Conservation (phyloP, 441 rosid genomes). For the Brassica hybrid region DNA sequence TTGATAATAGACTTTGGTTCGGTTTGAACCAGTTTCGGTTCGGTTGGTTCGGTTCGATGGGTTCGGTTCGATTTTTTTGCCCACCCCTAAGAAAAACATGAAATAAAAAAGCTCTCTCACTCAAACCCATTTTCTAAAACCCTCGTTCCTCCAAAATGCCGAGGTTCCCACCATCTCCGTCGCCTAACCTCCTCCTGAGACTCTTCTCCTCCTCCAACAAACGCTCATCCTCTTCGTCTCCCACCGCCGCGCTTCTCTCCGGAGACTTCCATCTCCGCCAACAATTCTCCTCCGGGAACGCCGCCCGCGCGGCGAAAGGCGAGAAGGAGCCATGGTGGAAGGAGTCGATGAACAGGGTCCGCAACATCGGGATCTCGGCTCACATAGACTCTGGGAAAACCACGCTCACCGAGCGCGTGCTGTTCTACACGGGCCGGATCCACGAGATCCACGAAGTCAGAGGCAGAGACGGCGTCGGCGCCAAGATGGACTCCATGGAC, state of each 20-base stretch:
- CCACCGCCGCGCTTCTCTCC: constrained; percentile 56
- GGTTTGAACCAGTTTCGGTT: no score
- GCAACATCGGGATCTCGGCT: constrained; percentile 96
- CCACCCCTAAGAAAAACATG: no score
- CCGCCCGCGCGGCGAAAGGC: constrained; percentile 75
- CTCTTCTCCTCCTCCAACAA: constrained; percentile 43
- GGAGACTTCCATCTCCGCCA: constrained; percentile 66
- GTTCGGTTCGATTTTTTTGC: no score
- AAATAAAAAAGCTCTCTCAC: constrained; percentile 12
- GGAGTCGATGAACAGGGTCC: constrained; percentile 80
- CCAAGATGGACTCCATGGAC: constrained; percentile 99
- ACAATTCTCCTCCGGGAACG: constrained; percentile 68
- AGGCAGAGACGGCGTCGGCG: constrained; percentile 95
- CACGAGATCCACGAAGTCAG: constrained; percentile 99
- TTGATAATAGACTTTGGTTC: no score
- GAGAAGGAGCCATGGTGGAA: constrained; percentile 95
- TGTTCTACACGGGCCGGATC: constrained; percentile 89
- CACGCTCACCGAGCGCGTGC: constrained; percentile 87
- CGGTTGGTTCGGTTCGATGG: no score
- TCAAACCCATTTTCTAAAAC: constrained; percentile 30
- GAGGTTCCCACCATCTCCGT: constrained; percentile 55
- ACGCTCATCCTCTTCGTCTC: constrained; percentile 45
- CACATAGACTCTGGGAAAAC: constrained; percentile 99
- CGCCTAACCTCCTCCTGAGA: constrained; percentile 63
- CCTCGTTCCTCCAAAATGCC: constrained; percentile 51